A percentile compares a stretch with the other conserved stretches of the same genome.
These are phyloP conservation scores for Ailanthus altissimus DNA, from an alignment of 345 rosid species.

Conservation along the genomic window DNA sequence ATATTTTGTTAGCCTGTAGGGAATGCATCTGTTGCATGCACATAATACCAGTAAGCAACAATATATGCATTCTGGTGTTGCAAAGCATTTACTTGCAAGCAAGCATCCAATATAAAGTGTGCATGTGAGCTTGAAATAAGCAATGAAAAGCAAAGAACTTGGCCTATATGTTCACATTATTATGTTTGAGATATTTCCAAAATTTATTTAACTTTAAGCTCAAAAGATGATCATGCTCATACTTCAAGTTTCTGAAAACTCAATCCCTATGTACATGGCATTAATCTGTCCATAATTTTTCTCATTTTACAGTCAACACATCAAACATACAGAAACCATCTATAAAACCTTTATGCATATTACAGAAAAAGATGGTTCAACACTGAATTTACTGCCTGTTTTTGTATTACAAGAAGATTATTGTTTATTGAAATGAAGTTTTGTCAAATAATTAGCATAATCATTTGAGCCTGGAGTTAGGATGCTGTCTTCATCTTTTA, in stretches of 20 bases:
- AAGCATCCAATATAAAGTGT: background rate
- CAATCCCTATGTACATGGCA: background rate
- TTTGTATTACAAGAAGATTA: no score
- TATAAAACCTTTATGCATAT: background rate
- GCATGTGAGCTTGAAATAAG: background rate
- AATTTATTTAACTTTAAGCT: background rate
- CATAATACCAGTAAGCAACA: background rate
- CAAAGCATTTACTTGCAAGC: background rate
- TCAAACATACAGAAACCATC: background rate
- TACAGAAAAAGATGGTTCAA: background rate
- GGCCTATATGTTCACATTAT: background rate
- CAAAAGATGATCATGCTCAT: background rate
- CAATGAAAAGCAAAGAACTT: background rate
- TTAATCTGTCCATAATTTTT: background rate
- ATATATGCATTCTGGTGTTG: background rate
- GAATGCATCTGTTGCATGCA: conserved; percentile 63
- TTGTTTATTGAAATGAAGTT: background rate
- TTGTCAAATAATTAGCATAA: background rate
- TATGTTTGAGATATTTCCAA: conserved; percentile 4
- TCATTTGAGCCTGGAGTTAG: background rate
- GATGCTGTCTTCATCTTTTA: background rate
- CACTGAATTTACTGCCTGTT: no score
- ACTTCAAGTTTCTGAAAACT: background rate
- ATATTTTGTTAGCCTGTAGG: conserved; percentile 52
- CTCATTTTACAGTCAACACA: background rate